These are phyloP conservation scores for Misopates orontium DNA, from an alignment of 257 asterid genomes.

Conservation along the genomic window DNA sequence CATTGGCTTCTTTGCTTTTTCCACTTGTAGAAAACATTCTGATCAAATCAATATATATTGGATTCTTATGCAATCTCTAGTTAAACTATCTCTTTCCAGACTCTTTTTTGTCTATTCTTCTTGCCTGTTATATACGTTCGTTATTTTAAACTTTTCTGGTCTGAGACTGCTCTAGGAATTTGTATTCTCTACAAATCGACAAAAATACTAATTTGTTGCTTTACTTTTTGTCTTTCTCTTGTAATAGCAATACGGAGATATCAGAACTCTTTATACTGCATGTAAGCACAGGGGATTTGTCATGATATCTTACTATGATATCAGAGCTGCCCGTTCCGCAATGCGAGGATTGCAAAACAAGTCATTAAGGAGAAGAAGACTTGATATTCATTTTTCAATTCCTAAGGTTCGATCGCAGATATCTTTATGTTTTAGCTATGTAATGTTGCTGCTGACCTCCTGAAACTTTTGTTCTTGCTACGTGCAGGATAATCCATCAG, in stretches of 20 bases:
- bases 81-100: too few relatives aligned
- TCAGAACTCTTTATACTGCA: slow-evolving; percentile 91
- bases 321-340: slow-evolving; percentile 94
- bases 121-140: too few relatives aligned
- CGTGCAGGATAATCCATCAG: slow-evolving; percentile 91
- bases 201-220: slow-evolving; percentile 26
- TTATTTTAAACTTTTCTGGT: too few relatives aligned
- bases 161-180: background rate
- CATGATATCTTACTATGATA: slow-evolving; percentile 99
- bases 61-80: too few relatives aligned
- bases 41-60: too few relatives aligned
- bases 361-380: slow-evolving; percentile 88
- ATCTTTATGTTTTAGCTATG: background rate
- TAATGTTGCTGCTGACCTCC: slow-evolving; percentile 10
- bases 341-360: slow-evolving; percentile 85
- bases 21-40: too few relatives aligned
- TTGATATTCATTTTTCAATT: slow-evolving; percentile 95
- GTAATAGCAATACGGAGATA: slow-evolving; percentile 87
- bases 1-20: too few relatives aligned
- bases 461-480: slow-evolving; percentile 18
- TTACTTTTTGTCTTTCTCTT: background rate
- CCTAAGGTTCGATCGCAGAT: slow-evolving; percentile 64
- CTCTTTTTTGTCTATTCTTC: too few relatives aligned
- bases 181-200: background rate
- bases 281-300: slow-evolving; percentile 99